A percentile compares a stretch with the other conserved stretches of the same genome.
These are phyloP conservation scores for Aspergillus fructus DNA, from an alignment of 2,329 filamentous ascomycete species.

Conservation along the genomic window DNA sequence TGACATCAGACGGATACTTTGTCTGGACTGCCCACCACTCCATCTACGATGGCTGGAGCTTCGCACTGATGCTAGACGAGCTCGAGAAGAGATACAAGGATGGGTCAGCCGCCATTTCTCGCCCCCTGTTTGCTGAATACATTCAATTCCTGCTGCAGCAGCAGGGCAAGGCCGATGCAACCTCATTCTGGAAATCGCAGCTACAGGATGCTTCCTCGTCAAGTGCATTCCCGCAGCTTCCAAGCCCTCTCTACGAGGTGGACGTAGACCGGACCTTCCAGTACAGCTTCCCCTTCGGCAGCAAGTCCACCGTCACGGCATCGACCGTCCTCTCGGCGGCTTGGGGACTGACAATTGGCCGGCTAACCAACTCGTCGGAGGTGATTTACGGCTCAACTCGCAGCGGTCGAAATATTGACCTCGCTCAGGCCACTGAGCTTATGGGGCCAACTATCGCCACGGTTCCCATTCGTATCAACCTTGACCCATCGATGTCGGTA, in stretches of 20 bases:
- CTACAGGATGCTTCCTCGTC: background rate
- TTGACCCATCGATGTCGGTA: background rate
- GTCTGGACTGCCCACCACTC: background rate
- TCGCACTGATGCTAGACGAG: background rate
- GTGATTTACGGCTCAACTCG: background rate
- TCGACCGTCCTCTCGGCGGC: background rate
- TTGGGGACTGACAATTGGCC: background rate
- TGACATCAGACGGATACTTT: background rate
- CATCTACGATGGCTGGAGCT: background rate
- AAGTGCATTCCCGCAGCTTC: background rate
- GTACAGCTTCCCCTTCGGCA: background rate
- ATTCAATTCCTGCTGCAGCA: background rate
- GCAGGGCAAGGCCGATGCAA: background rate
- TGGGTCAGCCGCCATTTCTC: background rate
- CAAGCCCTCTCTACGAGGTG: background rate
- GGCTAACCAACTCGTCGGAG: background rate
- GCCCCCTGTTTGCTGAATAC: background rate
- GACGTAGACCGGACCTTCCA: background rate
- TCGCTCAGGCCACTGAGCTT: background rate
- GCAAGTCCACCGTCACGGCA: background rate
- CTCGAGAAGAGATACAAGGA: background rate
- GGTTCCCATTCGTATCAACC: background rate
- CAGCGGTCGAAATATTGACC: background rate
- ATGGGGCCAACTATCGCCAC: background rate
- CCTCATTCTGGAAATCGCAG: background rate